Conservation (phyloP, 345 rosid species). For the Hypericum androsaemum region DNA sequence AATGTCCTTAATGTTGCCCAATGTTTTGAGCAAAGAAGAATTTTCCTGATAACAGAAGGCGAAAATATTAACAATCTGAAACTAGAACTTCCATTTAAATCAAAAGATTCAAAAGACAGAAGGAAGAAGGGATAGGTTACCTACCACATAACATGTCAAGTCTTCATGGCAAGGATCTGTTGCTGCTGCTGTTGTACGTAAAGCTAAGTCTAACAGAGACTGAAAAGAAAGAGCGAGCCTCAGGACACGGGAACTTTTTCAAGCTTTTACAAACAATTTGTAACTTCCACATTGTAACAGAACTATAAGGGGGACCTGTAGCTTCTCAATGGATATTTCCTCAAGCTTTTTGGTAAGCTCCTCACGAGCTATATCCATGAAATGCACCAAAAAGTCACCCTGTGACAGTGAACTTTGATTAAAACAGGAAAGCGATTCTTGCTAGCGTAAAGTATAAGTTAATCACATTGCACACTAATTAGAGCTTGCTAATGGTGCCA, state of each 20-base stretch:
- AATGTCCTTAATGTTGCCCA: conserved; percentile 51
- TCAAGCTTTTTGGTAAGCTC: conserved; percentile 72
- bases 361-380: conserved; percentile 95
- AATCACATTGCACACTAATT: too few species aligned
- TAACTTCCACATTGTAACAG: neutral
- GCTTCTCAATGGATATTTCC: conserved; percentile 80
- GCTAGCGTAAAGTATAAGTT: too few species aligned
- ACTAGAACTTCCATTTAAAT: neutral
- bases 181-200: conserved; percentile 89
- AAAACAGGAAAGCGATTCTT: neutral
- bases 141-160: conserved; percentile 88
- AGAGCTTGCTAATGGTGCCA: too few species aligned
- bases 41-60: conserved; percentile 57
- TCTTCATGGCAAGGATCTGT: conserved; percentile 96
- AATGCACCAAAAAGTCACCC: conserved; percentile 98
- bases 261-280: conserved; percentile 1
- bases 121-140: conserved; percentile 13
- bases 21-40: conserved; percentile 67
- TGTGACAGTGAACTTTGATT: conserved; percentile 19
- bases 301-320: conserved; percentile 49
- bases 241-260: conserved; percentile 9
- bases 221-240: conserved; percentile 14
- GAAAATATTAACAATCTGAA: neutral
- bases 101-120: conserved; percentile 1
- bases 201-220: conserved; percentile 96